Percentiles rank a stretch among this genome's conserved stretches.
Conservation (phyloP, 805 yeast genomes). For the Komagataella pseudopastoris region DNA sequence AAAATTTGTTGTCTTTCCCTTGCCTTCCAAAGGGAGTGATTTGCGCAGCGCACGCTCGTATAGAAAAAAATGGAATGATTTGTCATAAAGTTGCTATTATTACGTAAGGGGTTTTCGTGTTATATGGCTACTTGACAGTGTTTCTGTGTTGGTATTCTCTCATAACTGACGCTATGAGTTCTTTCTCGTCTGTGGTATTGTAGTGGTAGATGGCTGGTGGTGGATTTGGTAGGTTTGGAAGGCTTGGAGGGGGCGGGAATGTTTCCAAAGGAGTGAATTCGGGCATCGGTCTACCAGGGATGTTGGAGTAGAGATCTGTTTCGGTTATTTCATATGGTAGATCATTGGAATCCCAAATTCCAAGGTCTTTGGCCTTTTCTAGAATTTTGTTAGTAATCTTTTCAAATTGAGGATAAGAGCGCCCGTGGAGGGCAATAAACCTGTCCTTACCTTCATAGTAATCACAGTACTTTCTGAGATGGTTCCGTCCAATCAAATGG, state of each 20-base stretch:
- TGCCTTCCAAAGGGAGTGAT: background rate
- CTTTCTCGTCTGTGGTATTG: constrained; percentile 10
- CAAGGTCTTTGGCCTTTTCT: constrained; percentile 10
- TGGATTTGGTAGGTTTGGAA: constrained; percentile 19
- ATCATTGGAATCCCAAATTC: constrained; percentile 9
- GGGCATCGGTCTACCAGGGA: constrained; percentile 18
- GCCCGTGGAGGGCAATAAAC: background rate
- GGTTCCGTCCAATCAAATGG: constrained; percentile 69
- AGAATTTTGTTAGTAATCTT: constrained; percentile 1
- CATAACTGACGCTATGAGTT: constrained; percentile 6
- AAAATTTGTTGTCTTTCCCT: background rate
- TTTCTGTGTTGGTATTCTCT: constrained; percentile 1
- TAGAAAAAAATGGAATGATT: background rate
- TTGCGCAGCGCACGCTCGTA: background rate
- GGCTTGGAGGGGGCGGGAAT: constrained; percentile 22
- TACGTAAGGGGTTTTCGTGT: background rate
- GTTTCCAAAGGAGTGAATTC: background rate
- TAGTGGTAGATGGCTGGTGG: constrained; percentile 18
- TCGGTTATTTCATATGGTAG: constrained; percentile 23
- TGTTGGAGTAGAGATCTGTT: constrained; percentile 19
- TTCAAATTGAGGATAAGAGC: background rate
- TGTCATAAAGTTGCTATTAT: background rate
- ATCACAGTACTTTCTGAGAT: constrained; percentile 54
- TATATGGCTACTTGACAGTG: background rate
- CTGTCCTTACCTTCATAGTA: constrained; percentile 43